phyloP scores from a whole-genome alignment of 768 basidiomycete genomes.

The Lactifluus pinguis region DNA sequence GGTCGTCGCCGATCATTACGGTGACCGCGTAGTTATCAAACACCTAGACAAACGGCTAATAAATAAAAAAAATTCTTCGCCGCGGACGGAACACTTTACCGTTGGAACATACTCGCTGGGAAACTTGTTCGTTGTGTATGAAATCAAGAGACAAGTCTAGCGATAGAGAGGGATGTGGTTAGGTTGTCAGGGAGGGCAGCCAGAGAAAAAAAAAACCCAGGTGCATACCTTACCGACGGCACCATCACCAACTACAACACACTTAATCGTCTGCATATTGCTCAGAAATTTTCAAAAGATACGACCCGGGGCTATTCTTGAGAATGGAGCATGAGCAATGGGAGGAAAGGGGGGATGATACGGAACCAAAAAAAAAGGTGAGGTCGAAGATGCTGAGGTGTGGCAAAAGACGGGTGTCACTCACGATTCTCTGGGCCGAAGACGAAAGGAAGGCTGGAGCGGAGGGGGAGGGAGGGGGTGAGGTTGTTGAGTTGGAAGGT shows the following conservation, averaged over 20 bases:
- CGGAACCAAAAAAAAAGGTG: neutral
- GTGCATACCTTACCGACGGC: conserved; percentile 89
- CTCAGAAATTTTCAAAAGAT: conserved; percentile 9
- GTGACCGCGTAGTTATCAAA: conserved; percentile 99
- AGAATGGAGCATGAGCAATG: neutral
- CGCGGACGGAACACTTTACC: conserved; percentile 39
- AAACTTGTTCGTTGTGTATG: conserved; percentile 97
- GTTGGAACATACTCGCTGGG: conserved; percentile 99
- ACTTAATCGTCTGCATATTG: conserved; percentile 92
- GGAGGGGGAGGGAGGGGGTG: neutral
- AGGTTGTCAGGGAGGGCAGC: neutral
- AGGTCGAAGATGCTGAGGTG: neutral
- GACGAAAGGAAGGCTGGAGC: conserved; percentile 7
- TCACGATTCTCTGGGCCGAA: conserved; percentile 13
- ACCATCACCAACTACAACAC: conserved; percentile 96
- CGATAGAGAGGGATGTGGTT: neutral
- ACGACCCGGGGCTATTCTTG: conserved; percentile 4
- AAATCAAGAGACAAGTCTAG: conserved; percentile 93
- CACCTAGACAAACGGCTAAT: conserved; percentile 41
- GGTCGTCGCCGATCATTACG: conserved; percentile 99
- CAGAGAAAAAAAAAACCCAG: neutral
- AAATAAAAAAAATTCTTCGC: conserved; percentile 16
- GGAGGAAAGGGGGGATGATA: neutral
- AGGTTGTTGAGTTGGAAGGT: conserved; percentile 8
- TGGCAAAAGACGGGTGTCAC: neutral